Percentiles rank a stretch among this genome's conserved stretches.
These are phyloP conservation scores for Erythrophleum fordii DNA, from an alignment of 306 rosid genomes.

Conservation along the genomic window DNA sequence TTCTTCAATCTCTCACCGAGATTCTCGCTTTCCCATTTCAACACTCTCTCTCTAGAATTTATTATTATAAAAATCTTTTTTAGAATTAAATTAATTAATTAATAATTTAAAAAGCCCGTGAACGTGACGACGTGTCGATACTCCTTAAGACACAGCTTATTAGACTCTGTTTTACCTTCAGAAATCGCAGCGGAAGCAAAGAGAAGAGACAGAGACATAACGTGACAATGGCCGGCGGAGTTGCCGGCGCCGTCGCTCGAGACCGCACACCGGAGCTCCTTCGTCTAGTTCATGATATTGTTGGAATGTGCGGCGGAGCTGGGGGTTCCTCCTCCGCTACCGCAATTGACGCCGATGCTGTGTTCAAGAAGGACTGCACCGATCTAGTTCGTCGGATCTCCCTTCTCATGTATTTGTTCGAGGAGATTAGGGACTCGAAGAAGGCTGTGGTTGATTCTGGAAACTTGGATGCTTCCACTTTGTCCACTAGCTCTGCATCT, in stretches of 20 bases:
- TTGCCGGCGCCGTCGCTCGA: constrained; percentile 49
- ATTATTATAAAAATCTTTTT: neutral
- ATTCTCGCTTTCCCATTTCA: constrained; percentile 42
- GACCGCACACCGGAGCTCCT: constrained; percentile 61
- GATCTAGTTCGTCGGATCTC: constrained; percentile 98
- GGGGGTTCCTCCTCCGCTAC: constrained; percentile 25
- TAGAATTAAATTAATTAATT: neutral
- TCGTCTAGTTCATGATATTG: constrained; percentile 59
- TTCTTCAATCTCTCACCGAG: constrained; percentile 39
- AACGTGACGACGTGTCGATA: constrained; percentile 51
- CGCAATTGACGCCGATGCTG: constrained; percentile 38
- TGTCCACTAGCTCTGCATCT: constrained; percentile 37
- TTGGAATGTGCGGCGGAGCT: constrained; percentile 47
- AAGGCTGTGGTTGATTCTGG: constrained; percentile 35
- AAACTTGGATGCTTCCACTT: constrained; percentile 36
- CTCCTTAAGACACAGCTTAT: constrained; percentile 29
- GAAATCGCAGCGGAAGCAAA: neutral
- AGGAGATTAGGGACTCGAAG: constrained; percentile 72
- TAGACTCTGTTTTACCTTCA: constrained; percentile 41
- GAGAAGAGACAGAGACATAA: neutral
- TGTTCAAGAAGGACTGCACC: constrained; percentile 80
- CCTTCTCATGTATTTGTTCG: constrained; percentile 76
- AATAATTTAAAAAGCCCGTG: neutral
- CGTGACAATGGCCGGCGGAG: constrained; percentile 64
- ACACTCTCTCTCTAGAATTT: neutral